Base-by-base conservation (phyloP, 768 basidiomycete genomes). In the Tylopilus sp. region DNA sequence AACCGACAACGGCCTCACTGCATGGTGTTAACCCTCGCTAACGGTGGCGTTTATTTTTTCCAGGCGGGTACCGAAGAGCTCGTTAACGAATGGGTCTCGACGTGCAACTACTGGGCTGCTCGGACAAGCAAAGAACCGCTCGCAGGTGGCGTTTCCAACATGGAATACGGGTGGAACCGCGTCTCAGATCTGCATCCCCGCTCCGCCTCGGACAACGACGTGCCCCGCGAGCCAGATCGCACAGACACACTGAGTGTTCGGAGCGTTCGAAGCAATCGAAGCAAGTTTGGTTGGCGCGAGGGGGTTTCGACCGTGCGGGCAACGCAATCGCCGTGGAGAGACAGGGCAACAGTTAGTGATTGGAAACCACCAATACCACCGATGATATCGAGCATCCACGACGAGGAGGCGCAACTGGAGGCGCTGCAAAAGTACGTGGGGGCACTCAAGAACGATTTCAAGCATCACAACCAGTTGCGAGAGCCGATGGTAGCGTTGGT, bases 101-200 rank as follows among this genome's bases (percentile, higher is more conserved):
- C 97, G 0, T 98, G 95, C 80, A 99, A 98, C 73, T 99, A 99
- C 67, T 98, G 97, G 97, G 91, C 97, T 0, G 97, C 95, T 2
- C 79, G 97, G 40, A 90, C 85, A 50, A 93, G 91, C 69, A 94
- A 95, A 61, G 95, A 98, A 65, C 97, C 97, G 1, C 79, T 99
- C 3, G 80, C 89, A 2, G 97, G 97, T 5, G 97, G 97, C 21
- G 95, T 99, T 8, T 94, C 92, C 44, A 99, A 98, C 72, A 95
- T 98, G 90, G 97, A 99, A 69, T 97, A 98, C 64, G 97, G 97
- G 9, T 99, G 97, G 97, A 95, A 83, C 67, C 80, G 91, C 18
- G 78, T 92, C 8, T 59, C 75, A 22, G 86, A 86, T 52, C 59
- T 75, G 36, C 80, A 80, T 50, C 72, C 69, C 1, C 78, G 79